Evolutionary conservation across 768 basidiomycete genomes (phyloP).

Genomic region (Mycena pura): DNA sequence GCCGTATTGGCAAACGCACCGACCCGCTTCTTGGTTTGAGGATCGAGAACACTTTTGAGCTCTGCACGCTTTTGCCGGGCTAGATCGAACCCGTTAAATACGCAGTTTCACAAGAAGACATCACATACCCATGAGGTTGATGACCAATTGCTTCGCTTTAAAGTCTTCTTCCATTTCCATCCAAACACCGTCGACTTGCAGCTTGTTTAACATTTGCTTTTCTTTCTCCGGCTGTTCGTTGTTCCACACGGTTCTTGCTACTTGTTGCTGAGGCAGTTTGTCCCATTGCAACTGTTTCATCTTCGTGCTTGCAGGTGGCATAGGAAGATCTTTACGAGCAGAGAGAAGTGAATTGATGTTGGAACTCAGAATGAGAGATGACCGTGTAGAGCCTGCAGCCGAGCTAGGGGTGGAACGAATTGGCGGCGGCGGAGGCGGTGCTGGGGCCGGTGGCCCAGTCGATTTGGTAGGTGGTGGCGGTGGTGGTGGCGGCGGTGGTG

Average conservation of each 20-base stretch:
- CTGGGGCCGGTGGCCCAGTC: constrained; percentile 30
- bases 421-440: constrained; percentile 23
- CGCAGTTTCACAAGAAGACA: constrained; percentile 20
- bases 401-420: constrained; percentile 43
- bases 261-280: constrained; percentile 90
- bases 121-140: constrained; percentile 82
- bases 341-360: constrained; percentile 63
- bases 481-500: constrained; percentile 35
- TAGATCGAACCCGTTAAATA: constrained; percentile 39
- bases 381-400: constrained; percentile 56
- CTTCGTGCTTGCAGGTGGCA: constrained; percentile 80
- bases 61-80: constrained; percentile 88
- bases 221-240: constrained; percentile 73
- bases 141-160: constrained; percentile 93
- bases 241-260: constrained; percentile 86
- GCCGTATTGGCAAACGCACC: constrained; percentile 70
- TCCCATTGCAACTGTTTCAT: constrained; percentile 99
- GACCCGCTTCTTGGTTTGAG: constrained; percentile 91
- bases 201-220: constrained; percentile 79
- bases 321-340: constrained; percentile 82
- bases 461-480: constrained; percentile 43
- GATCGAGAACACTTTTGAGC: constrained; percentile 88
- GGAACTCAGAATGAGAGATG: constrained; percentile 64
- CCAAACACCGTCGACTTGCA: constrained; percentile 90
- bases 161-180: constrained; percentile 98